A percentile compares a stretch with the other conserved stretches of the same genome.
Evolutionary conservation across 2,329 filamentous ascomycete species (phyloP).

Genomic region (Diaporthe citrichinensis): DNA sequence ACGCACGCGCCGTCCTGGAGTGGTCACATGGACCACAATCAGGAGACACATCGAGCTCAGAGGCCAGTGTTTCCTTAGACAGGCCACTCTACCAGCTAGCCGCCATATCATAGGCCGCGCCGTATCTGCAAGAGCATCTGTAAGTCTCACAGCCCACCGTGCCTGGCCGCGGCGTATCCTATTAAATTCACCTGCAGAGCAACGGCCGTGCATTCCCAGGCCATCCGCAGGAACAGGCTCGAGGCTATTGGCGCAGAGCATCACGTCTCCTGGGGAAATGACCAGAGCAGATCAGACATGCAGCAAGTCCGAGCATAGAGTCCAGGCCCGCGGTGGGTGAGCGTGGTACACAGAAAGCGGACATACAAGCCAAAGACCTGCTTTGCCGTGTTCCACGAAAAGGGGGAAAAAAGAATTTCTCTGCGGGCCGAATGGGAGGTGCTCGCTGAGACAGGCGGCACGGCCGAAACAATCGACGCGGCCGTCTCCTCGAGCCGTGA

Average conservation of each 20-base stretch:
- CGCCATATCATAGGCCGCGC: background rate
- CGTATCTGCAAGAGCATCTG: constrained; percentile 10
- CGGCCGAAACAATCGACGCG: constrained; percentile 26
- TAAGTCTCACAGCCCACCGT: constrained; percentile 2
- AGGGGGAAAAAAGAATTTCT: background rate
- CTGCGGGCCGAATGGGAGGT: constrained; percentile 16
- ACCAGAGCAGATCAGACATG: constrained; percentile 30
- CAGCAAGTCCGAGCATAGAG: constrained; percentile 14
- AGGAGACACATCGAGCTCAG: background rate
- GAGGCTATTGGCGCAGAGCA: background rate
- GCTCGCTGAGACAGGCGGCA: constrained; percentile 29
- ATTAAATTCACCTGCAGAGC: background rate
- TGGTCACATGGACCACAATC: background rate
- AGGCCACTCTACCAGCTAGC: constrained; percentile 1
- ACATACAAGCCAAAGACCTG: background rate
- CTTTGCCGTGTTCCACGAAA: constrained; percentile 22
- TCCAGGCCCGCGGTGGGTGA: background rate
- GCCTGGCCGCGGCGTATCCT: too few species aligned
- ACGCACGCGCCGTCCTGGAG: background rate
- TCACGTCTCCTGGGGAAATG: constrained; percentile 14
- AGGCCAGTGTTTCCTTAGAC: background rate
- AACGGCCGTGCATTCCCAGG: background rate
- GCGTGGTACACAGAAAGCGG: background rate
- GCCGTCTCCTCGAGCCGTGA: constrained; percentile 7
- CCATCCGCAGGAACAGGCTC: background rate